Conservation (phyloP, 1,284 basidiomycete genomes). For the Irpex lacteus region DNA sequence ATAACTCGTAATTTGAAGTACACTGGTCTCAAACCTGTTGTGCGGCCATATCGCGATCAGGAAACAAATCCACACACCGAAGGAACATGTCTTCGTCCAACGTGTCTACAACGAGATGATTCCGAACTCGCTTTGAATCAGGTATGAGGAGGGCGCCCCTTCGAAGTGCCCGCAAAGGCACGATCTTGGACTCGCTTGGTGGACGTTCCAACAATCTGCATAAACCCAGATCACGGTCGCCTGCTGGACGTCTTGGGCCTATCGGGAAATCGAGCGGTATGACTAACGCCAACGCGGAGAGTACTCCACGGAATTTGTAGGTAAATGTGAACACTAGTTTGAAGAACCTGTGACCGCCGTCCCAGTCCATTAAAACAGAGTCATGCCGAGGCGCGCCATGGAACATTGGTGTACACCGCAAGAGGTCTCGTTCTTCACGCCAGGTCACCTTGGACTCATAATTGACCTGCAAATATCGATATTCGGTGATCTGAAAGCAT, state of each 20-base stretch:
- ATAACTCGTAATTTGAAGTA: too few species aligned
- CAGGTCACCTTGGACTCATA: slow-evolving; percentile 4
- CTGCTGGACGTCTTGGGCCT: neutral
- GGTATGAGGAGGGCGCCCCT: neutral
- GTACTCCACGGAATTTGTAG: neutral
- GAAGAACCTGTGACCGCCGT: neutral
- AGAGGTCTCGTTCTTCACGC: neutral
- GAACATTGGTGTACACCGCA: slow-evolving; percentile 4
- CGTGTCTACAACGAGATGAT: neutral
- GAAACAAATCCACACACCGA: neutral
- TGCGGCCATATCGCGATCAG: neutral
- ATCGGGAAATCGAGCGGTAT: neutral
- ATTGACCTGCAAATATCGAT: slow-evolving; percentile 20
- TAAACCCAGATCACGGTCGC: slow-evolving; percentile 1
- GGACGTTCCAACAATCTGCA: neutral
- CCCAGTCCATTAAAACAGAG: neutral
- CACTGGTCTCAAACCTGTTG: neutral
- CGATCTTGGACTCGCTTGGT: neutral
- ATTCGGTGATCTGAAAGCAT: slow-evolving; percentile 9
- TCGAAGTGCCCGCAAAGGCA: neutral
- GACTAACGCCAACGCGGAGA: neutral
- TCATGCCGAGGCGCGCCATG: neutral
- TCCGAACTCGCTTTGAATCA: neutral
- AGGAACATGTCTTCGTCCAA: slow-evolving; percentile 4
- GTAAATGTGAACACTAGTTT: neutral